These are phyloP conservation scores for Mortierella sp. DNA, from an alignment of 371 early-diverging fungal species.

Conservation along the genomic window DNA sequence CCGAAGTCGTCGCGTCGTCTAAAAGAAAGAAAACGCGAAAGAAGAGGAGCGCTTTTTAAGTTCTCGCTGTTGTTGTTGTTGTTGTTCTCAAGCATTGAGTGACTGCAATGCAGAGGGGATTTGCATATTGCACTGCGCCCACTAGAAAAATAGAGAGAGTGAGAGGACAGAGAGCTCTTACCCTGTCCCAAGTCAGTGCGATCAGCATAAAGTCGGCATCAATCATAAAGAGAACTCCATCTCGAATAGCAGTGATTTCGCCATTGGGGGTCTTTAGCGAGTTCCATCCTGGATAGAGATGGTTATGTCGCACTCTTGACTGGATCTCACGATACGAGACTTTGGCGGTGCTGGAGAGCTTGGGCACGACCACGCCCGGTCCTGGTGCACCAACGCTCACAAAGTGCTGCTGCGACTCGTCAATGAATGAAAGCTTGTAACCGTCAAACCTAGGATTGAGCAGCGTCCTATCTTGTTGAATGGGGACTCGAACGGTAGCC, in stretches of 20 bases:
- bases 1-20: slow-evolving; percentile 34
- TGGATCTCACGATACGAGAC: slow-evolving; percentile 72
- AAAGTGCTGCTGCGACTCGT: slow-evolving; percentile 50
- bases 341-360: slow-evolving; percentile 50
- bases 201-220: slow-evolving; percentile 57
- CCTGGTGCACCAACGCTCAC: slow-evolving; percentile 43
- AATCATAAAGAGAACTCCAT: slow-evolving; percentile 56
- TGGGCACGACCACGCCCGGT: slow-evolving; percentile 52
- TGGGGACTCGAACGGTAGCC: slow-evolving; percentile 30
- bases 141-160: background rate
- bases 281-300: slow-evolving; percentile 60
- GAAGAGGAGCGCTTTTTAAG: too few relatives aligned
- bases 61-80: too few relatives aligned
- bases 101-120: background rate
- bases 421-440: slow-evolving; percentile 71
- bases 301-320: slow-evolving; percentile 75
- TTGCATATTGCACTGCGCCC: background rate
- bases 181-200: slow-evolving; percentile 56
- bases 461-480: slow-evolving; percentile 56
- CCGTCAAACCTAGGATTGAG: slow-evolving; percentile 77
- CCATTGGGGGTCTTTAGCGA: slow-evolving; percentile 40
- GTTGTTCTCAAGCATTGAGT: too few relatives aligned
- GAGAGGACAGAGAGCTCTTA: slow-evolving; percentile 29
- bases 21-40: background rate
- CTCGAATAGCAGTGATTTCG: slow-evolving; percentile 15